Percentiles rank a stretch among this genome's conserved stretches.
phyloP scores from a whole-genome alignment of 805 yeast genomes.

The Candida rishiriensis region DNA sequence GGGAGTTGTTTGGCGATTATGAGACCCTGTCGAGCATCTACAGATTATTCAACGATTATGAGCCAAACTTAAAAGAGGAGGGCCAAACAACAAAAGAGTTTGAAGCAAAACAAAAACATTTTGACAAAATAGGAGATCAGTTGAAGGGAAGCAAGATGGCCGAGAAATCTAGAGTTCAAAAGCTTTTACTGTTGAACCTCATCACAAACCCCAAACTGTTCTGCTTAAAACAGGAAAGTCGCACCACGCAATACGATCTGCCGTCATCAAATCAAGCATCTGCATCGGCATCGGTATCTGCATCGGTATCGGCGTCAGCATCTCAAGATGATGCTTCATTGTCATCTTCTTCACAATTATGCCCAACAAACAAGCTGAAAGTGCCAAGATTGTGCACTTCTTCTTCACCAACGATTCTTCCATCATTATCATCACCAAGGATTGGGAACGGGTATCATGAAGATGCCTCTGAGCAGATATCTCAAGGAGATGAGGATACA shows the following conservation, averaged over 20 bases:
- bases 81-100: not conserved
- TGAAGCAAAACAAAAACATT: slow-evolving; percentile 1
- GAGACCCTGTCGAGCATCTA: slow-evolving; percentile 22
- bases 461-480: not conserved
- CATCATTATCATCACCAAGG: slow-evolving; percentile 3
- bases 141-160: slow-evolving; percentile 9
- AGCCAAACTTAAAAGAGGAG: not conserved
- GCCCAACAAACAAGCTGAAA: slow-evolving; percentile 3
- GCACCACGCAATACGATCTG: slow-evolving; percentile 8
- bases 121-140: slow-evolving; percentile 8
- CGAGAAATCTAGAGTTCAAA: slow-evolving; percentile 17
- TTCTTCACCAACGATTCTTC: no score
- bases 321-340: slow-evolving; percentile 1
- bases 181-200: slow-evolving; percentile 22
- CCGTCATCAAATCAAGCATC: slow-evolving; percentile 4
- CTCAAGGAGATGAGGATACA: slow-evolving; percentile 6
- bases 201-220: slow-evolving; percentile 24
- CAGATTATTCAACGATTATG: slow-evolving; percentile 14
- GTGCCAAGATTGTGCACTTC: no score
- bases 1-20: slow-evolving; percentile 28
- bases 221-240: slow-evolving; percentile 3
- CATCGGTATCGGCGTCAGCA: no score
- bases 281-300: not conserved
- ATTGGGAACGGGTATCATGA: not conserved
- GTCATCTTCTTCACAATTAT: slow-evolving; percentile 2